A percentile compares a stretch with the other conserved stretches of the same genome.
These are phyloP conservation scores for Leccinum variicolor DNA, from an alignment of 768 basidiomycete species.

Conservation along the genomic window DNA sequence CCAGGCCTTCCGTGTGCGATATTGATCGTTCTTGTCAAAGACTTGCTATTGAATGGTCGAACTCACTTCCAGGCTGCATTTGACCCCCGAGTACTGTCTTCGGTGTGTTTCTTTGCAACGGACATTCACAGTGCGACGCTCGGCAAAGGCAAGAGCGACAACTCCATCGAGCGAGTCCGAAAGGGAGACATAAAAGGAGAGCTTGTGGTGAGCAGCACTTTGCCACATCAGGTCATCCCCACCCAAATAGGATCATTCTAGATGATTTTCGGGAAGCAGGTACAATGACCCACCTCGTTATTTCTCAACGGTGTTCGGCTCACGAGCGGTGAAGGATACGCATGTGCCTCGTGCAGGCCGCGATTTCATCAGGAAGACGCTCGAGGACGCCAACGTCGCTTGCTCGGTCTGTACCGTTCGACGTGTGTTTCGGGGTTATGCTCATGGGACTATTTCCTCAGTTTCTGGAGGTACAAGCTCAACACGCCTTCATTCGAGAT, in stretches of 20 bases:
- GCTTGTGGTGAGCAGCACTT: conserved; percentile 56
- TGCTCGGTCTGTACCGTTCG: conserved; percentile 56
- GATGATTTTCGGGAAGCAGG: conserved; percentile 97
- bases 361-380: conserved; percentile 74
- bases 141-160: conserved; percentile 80
- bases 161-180: conserved; percentile 70
- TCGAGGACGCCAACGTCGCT: conserved; percentile 77
- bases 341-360: conserved; percentile 88
- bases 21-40: neutral
- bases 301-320: neutral
- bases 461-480: conserved; percentile 96
- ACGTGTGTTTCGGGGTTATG: neutral
- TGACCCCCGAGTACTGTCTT: conserved; percentile 74
- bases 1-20: conserved; percentile 51
- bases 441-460: conserved; percentile 28
- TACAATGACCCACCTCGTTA: conserved; percentile 21
- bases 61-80: conserved; percentile 68
- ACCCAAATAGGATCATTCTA: conserved; percentile 27
- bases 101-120: conserved; percentile 94
- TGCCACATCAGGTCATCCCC: neutral
- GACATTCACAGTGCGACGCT: conserved; percentile 88
- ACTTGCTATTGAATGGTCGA: neutral
- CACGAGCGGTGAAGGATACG: conserved; percentile 59
- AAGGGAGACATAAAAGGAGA: conserved; percentile 86
- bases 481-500: conserved; percentile 95